Conservation (phyloP, 306 rosid species). For the Lathyrus tuberosus region DNA sequence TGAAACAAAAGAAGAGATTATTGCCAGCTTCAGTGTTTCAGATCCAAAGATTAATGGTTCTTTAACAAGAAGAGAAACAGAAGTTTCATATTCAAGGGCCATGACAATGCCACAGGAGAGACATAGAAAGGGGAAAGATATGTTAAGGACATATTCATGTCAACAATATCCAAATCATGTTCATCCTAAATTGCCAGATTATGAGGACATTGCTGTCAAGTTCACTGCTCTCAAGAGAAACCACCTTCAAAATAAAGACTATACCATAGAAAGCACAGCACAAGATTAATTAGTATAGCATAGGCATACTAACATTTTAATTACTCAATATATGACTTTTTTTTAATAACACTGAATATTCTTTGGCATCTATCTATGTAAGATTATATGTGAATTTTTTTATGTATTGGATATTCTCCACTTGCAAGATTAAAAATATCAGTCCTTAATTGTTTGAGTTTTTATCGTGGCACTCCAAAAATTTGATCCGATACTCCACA, state of each 20-base stretch:
- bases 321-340: neutral
- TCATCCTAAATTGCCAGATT: conserved; percentile 82
- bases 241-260: conserved; percentile 39
- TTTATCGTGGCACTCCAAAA: no score
- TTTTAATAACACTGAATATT: conserved; percentile 14
- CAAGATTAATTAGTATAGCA: conserved; percentile 8
- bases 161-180: conserved; percentile 64
- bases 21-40: neutral
- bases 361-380: neutral
- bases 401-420: no score
- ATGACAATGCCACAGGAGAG: conserved; percentile 67
- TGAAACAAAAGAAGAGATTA: conserved; percentile 13
- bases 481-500: no score
- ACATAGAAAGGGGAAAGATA: conserved; percentile 37
- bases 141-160: conserved; percentile 63
- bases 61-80: conserved; percentile 37
- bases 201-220: conserved; percentile 65
- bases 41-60: conserved; percentile 15
- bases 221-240: conserved; percentile 68
- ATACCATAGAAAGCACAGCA: neutral
- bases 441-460: no score
- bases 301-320: conserved; percentile 1
- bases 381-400: no score
- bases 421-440: no score
- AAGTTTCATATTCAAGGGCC: conserved; percentile 51